These are phyloP conservation scores for Naegleria lovaniensis DNA, from an alignment of 208 protist genomes.

Conservation along the genomic window DNA sequence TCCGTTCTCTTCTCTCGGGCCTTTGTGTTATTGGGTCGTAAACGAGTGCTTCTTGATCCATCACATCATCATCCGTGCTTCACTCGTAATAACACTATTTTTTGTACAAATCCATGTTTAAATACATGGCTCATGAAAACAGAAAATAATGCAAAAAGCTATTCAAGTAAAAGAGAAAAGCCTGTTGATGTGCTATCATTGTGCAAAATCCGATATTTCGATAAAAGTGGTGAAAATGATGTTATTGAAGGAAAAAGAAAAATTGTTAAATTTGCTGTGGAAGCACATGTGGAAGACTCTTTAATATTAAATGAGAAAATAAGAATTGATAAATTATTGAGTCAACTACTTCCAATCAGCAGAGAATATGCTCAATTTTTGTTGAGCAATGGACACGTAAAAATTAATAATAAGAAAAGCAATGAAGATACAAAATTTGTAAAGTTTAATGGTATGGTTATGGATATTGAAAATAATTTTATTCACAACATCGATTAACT, in stretches of 20 bases:
- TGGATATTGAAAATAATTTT: neutral
- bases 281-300: neutral
- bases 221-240: neutral
- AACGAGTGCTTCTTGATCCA: too few relatives aligned
- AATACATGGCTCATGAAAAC: too few relatives aligned
- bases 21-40: too few relatives aligned
- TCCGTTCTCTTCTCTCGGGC: too few relatives aligned
- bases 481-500: too few relatives aligned
- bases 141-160: neutral
- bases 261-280: neutral
- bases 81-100: too few relatives aligned
- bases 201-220: neutral
- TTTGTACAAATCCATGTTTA: too few relatives aligned
- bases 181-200: neutral
- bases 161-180: neutral
- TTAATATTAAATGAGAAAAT: neutral
- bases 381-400: neutral
- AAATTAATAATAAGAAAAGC: neutral
- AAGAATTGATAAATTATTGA: neutral
- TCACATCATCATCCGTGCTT: too few relatives aligned
- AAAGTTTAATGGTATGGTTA: neutral
- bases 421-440: neutral
- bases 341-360: neutral
- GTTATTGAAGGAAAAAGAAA: neutral
- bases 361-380: neutral